Evolutionary conservation across 2,329 filamentous ascomycete species (phyloP), one percentile per base, ranked within the genome.

Genomic region (Fonsecaea pedrosoi): DNA sequence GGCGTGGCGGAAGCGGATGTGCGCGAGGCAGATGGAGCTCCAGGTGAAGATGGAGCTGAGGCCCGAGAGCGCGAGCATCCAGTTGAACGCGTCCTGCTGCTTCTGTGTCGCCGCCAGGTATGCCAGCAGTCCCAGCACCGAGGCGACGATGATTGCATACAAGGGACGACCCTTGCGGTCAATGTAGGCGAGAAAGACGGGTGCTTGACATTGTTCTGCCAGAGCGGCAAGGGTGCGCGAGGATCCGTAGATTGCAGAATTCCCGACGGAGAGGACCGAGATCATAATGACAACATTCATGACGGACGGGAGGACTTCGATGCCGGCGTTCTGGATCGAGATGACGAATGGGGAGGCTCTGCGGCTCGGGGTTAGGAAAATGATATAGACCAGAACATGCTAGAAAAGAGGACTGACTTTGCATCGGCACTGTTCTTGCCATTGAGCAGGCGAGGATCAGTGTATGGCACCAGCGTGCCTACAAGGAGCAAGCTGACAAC

Each of bases 271-370:
- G 58, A 88, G 78, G 38, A 89, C 86, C 4, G 86, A 84, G 48
- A 88, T 83, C 55, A 88, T 81, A 72, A 90, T 88, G 60, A 90
- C 84, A 15, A 84, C 87, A 75, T 91, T 91, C 81, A 91, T 88
- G 69, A 91, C 85, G 30, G 83, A 84, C 30, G 88, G 87, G 13
- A 91, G 82, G 2, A 84, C 84, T 1, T 76, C 74, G 53, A 92
- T 85, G 54, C 87, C 86, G 6, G 87, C 87, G 65, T 87, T 81
- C 68, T 85, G 78, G 67, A 88, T 87, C 30, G 86, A 85, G 70
- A 91, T 86, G 66, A 91, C 89, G 73, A 91, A 90, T 0, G 89
- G 90, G 0, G 86, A 88, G 6, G 84, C 83, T 62, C 67, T 69
- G 37, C 9, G 35, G 6, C 4, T 32, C 10, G 25, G 18, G 13